These are phyloP conservation scores for Carex pumila DNA, from an alignment of 176 grass and related monocot species.

Conservation along the genomic window DNA sequence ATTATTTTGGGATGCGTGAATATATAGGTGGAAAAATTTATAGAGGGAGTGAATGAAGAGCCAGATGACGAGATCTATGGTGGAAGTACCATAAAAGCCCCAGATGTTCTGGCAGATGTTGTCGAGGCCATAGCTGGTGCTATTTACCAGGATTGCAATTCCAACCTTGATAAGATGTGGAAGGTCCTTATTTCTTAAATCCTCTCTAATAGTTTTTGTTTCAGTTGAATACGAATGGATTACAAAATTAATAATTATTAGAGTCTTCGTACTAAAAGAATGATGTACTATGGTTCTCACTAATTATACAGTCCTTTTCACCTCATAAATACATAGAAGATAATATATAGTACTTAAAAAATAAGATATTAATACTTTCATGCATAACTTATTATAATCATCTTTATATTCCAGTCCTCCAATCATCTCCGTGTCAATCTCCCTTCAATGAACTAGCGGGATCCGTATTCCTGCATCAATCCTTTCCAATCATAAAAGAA, in stretches of 20 bases:
- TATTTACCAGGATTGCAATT: slow-evolving; percentile 62
- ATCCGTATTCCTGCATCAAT: too few relatives aligned
- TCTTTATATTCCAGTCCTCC: too few relatives aligned
- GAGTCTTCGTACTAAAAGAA: too few relatives aligned
- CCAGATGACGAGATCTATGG: slow-evolving; percentile 32
- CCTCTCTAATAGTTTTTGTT: neutral
- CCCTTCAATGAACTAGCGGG: too few relatives aligned
- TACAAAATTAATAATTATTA: neutral
- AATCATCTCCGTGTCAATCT: too few relatives aligned
- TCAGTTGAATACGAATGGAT: neutral
- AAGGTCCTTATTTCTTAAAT: slow-evolving; percentile 33
- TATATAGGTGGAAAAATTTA: slow-evolving; percentile 31
- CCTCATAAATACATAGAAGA: too few relatives aligned
- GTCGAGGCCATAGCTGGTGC: slow-evolving; percentile 60
- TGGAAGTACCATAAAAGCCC: slow-evolving; percentile 42
- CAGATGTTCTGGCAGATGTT: slow-evolving; percentile 72
- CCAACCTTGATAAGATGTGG: slow-evolving; percentile 53
- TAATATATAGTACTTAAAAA: too few relatives aligned
- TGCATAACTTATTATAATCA: too few relatives aligned
- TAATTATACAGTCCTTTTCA: too few relatives aligned
- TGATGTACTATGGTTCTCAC: too few relatives aligned
- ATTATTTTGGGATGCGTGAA: neutral
- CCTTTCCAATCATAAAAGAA: too few relatives aligned
- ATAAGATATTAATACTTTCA: too few relatives aligned
- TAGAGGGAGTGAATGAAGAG: slow-evolving; percentile 36